These are phyloP conservation scores for Trametes polyzona DNA, from an alignment of 1,284 basidiomycete species.

Conservation along the genomic window DNA sequence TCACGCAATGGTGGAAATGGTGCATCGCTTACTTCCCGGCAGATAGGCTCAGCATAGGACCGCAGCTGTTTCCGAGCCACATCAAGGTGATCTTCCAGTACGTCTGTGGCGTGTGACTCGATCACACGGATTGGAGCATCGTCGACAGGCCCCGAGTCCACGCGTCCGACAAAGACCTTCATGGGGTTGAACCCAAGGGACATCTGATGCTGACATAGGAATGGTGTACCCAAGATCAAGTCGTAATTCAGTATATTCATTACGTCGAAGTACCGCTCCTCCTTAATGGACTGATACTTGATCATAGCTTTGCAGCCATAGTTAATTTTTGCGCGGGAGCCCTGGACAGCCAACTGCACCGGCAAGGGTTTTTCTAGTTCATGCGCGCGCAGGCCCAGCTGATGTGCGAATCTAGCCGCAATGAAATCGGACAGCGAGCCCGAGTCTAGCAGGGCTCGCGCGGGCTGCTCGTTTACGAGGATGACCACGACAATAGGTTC, in stretches of 20 bases:
- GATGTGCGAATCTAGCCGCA: conserved; percentile 37
- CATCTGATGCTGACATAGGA: conserved; percentile 30
- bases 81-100: background rate
- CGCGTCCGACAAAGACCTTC: conserved; percentile 24
- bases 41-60: background rate
- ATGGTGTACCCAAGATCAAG: conserved; percentile 34
- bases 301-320: conserved; percentile 10
- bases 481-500: conserved; percentile 34
- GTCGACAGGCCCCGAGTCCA: conserved; percentile 14
- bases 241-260: conserved; percentile 35
- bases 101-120: background rate
- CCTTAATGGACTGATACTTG: conserved; percentile 37
- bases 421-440: conserved; percentile 42
- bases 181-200: conserved; percentile 28
- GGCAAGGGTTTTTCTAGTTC: conserved; percentile 31
- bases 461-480: conserved; percentile 31
- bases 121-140: background rate
- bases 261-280: conserved; percentile 35
- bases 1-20: conserved; percentile 10
- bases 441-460: conserved; percentile 35
- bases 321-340: conserved; percentile 31
- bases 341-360: conserved; percentile 37
- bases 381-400: conserved; percentile 26
- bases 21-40: background rate
- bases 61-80: background rate